phyloP scores from a whole-genome alignment of 2,329 filamentous ascomycete species.

The Pseudofabraea citricarpa region DNA sequence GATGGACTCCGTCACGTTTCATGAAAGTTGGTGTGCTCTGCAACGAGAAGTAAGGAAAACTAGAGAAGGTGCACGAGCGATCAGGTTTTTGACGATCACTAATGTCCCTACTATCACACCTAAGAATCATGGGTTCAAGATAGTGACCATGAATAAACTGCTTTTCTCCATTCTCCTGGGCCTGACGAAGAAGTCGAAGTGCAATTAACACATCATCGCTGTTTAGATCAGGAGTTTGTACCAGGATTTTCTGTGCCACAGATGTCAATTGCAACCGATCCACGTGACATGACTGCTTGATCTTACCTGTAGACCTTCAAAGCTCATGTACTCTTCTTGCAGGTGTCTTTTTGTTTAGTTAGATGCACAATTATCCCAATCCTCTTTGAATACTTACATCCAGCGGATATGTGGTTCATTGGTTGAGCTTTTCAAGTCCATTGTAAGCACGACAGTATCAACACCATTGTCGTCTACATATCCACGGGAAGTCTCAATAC shows the following conservation, averaged over 20 bases:
- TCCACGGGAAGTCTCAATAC: background rate
- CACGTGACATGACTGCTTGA: background rate
- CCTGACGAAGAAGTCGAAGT: background rate
- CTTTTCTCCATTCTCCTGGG: background rate
- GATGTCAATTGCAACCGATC: background rate
- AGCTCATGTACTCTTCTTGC: background rate
- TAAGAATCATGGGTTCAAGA: background rate
- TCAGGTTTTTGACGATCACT: background rate
- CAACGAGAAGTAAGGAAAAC: background rate
- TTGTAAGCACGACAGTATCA: background rate
- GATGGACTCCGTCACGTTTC: background rate
- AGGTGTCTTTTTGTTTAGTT: background rate
- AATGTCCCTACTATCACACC: background rate
- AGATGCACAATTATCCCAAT: background rate
- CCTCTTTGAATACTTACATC: background rate
- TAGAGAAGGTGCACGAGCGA: background rate
- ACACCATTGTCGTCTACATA: background rate
- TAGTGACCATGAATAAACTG: background rate
- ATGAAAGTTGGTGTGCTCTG: background rate
- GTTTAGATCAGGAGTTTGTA: background rate
- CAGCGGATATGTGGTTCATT: background rate
- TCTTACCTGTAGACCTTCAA: no score
- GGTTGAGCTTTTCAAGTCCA: background rate
- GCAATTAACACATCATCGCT: background rate
- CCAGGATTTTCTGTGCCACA: background rate